Evolutionary conservation across 371 early-diverging fungal species (phyloP), one percentile per base, ranked within the genome.

Genomic region (Mortierella polycephala): DNA sequence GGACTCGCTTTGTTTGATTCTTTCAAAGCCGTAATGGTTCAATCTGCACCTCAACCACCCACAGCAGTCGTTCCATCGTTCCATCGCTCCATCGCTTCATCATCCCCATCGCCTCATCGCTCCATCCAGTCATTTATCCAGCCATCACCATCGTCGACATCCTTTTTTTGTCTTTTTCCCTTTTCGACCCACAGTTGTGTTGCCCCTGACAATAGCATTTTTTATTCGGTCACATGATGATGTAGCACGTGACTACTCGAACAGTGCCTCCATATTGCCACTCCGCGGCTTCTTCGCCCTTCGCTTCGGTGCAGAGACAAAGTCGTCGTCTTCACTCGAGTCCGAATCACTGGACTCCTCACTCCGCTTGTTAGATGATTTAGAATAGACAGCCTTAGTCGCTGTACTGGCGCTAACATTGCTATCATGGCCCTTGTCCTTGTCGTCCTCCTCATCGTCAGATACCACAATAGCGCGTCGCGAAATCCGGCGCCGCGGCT

Each of bases 241-340:
- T 1, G 4, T 30, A 30, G 1, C 30, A 30, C 4, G 30, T 30
- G 30, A 30, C 37, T 61, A 50, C 50, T 49, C 39, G 23, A 66
- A 66, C 44, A 58, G 53, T 3, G 46, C 47, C 23, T 64, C 64
- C 64, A 64, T 2, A 7, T 53, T 57, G 39, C 18, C 56, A 4
- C 60, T 47, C 14, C 60, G 59, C 20, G 11, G 57, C 47, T 49
- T 65, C 39, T 65, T 65, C 42, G 11, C 58, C 21, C 54, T 30
- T 3, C 45, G 52, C 5, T 13, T 7, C 16, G 21, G 18, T 3
- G 60, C 11, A 5, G 46, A n/a, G 3, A 52, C 46, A 55, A 59
- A 59, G n/a, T 66, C 51, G 47, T 57, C 58, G 21, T 65, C 58
- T 40, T 54, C 56, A 21, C 37, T 20, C 30, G 46, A 59, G 23